Base-by-base conservation (phyloP, 202 grass and related monocot species). In the Panicum hallii region DNA sequence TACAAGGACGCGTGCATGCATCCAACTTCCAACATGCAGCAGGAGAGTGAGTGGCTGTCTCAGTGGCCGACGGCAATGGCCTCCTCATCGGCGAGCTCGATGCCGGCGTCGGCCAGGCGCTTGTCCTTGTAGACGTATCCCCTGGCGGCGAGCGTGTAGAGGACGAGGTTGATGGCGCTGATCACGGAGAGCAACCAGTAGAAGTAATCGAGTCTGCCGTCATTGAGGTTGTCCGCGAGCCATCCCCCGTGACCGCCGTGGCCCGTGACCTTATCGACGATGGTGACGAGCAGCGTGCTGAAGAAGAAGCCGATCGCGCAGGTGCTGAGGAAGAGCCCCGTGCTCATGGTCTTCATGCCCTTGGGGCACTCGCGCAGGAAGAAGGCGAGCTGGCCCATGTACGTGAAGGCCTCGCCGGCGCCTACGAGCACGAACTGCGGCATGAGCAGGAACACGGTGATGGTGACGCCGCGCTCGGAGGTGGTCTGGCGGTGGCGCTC, bases 271-370 rank as follows among this genome's bases (percentile, higher is more conserved):
- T 79, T 90, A 74, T 88, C 56, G 10, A 94, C 89, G 38, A 94
- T 82, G 28, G 82, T 87, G 19, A 94, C 92, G 17, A 83, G 75
- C 34, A 84, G 62, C 0, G 92, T 91, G 89, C 92, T 94, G 68
- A 94, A 70, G 87, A 94, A 91, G 75, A 94, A 94, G 0, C 92
- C 92, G 20, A 94, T n/a, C 8, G 92, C 85, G n/a, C 88, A 89
- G 11, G 89, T 94, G 78, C 92, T 94, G 12, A 94, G 89, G 87
- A 94, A 94, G 0, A 94, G 77, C 7, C 92, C 92, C 3, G 92
- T 91, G 89, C 92, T 94, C 91, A 94, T 94, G 41, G 92, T 94
- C 80, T 94, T 93, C 91, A 93, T 93, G 64, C 91, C 92, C 63
- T 91, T 94, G 67, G 92, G 92, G 54, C 92, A 94, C 78, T 94